Base-by-base conservation (phyloP, 345 rosid species). In the Citrus australasica region DNA sequence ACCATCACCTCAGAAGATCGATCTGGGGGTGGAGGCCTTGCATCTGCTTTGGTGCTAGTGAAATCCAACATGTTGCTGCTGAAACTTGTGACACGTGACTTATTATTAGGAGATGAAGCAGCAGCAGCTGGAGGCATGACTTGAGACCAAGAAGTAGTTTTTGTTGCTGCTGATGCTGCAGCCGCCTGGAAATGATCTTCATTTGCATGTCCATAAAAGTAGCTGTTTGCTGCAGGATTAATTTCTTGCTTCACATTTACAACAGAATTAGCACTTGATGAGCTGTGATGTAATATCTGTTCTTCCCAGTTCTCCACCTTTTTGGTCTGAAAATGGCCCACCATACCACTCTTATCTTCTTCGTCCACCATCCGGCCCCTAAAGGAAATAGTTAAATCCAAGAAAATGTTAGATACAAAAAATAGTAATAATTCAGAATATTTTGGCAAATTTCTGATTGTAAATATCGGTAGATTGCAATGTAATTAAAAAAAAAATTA, bases 311-410 rank as follows among this genome's bases (percentile, higher is more conserved):
- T 85, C 81, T 89, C 94, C 70, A 88, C 7, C 83, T 85, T 90
- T 77, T 86, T 92, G 9, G 82, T 85, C 78, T 87, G 88, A 79
- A 90, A 89, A 61, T 85, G 88, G 63, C 82, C 76, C 79, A 87
- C 76, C 81, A 87, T 83, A 48, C 79, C 71, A 61, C 85, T 79
- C 67, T 83, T 86, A 4, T 90, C 92, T 73, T 90, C 94, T 58
- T 88, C 93, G 51, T 85, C 87, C 74, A 89, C 84, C 85, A 91
- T 81, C 80, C 98, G 95, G 37, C 95, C 86, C 85, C 98, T 92
- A 74, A 1, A 79, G 40, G 59, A 14, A 67, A 65, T 48, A 37
- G 51, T 63, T 4, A n/a, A 37, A 75, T 69, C 74, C 73, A 78
- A 48, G 9, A 37, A 62, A 28, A 13, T 40, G 24, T 37, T 67